A percentile compares a stretch with the other conserved stretches of the same genome.
Conservation (phyloP, 2,329 filamentous ascomycete species). For the Hirsutella minnesotensis region DNA sequence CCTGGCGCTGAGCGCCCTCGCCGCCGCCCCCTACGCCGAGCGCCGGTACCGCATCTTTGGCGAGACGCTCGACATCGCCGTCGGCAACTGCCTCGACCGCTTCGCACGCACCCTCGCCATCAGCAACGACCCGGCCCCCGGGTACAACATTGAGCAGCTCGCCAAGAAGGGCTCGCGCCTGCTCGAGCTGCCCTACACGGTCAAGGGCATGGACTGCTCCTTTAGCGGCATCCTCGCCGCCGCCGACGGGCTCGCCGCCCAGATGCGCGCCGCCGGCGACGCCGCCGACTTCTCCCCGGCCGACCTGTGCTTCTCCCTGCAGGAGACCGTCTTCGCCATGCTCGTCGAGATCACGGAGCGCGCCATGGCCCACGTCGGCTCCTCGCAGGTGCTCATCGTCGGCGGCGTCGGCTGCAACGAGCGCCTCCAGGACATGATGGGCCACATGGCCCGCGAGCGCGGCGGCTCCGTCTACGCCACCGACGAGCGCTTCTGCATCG, state of each 20-base stretch:
- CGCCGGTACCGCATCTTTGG: slow-evolving; percentile 96
- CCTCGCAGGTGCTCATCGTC: slow-evolving; percentile 81
- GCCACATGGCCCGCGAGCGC: slow-evolving; percentile 77
- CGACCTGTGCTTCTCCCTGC: slow-evolving; percentile 86
- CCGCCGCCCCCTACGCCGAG: slow-evolving; percentile 89
- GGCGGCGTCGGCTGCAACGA: slow-evolving; percentile 95
- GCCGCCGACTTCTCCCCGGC: slow-evolving; percentile 57
- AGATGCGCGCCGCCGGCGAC: slow-evolving; percentile 37
- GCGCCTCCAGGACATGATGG: slow-evolving; percentile 96
- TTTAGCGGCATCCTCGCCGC: slow-evolving; percentile 85
- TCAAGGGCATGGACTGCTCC: slow-evolving; percentile 98
- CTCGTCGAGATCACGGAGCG: slow-evolving; percentile 96
- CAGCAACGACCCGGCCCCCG: slow-evolving; percentile 89
- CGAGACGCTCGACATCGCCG: slow-evolving; percentile 92
- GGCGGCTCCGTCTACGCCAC: slow-evolving; percentile 89
- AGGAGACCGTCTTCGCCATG: slow-evolving; percentile 96
- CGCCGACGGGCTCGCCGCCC: slow-evolving; percentile 67
- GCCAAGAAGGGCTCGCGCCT: slow-evolving; percentile 63
- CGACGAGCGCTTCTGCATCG: slow-evolving; percentile 95
- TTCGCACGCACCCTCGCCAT: slow-evolving; percentile 88
- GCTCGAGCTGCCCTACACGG: slow-evolving; percentile 84
- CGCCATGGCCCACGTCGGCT: slow-evolving; percentile 95
- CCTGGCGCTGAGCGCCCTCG: slow-evolving; percentile 73
- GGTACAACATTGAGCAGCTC: slow-evolving; percentile 95
- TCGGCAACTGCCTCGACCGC: slow-evolving; percentile 92